A percentile compares a stretch with the other conserved stretches of the same genome.
Conservation (phyloP, 441 rosid species). For the Rhodomyrtus psidioides region DNA sequence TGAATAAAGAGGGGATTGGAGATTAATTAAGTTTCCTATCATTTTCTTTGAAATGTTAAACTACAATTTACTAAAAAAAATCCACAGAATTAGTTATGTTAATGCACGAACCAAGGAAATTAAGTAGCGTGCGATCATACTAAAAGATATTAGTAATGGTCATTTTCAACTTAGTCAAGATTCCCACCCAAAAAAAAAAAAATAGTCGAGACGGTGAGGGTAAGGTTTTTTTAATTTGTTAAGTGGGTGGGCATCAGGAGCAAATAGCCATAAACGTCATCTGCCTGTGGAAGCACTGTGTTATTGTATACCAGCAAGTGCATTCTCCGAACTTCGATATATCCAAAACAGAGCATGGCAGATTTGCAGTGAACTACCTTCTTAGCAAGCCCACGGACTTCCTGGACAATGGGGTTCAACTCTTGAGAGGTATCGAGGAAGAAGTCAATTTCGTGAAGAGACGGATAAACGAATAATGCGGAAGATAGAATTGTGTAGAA, state of each 20-base stretch:
- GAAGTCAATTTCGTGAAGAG: neutral
- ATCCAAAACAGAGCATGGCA: no score
- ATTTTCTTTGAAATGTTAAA: neutral
- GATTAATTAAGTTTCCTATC: neutral
- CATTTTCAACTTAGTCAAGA: neutral
- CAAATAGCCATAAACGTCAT: neutral
- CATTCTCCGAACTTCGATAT: no score
- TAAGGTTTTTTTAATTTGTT: no score
- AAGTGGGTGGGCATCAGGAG: neutral
- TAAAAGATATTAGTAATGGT: neutral
- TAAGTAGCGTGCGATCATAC: neutral
- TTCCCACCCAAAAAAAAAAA: no score
- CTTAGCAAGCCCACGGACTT: neutral
- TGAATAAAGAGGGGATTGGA: neutral
- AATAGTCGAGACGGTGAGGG: neutral
- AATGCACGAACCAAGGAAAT: neutral
- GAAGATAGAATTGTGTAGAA: neutral
- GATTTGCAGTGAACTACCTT: accelerated
- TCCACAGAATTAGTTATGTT: neutral
- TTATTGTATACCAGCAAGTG: no score
- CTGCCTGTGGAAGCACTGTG: no score
- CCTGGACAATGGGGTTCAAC: neutral
- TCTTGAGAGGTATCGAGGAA: neutral
- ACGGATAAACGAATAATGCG: accelerated
- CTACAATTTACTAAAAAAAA: no score